Conservation (phyloP, 257 asterid genomes). For the Lycium barbarum region DNA sequence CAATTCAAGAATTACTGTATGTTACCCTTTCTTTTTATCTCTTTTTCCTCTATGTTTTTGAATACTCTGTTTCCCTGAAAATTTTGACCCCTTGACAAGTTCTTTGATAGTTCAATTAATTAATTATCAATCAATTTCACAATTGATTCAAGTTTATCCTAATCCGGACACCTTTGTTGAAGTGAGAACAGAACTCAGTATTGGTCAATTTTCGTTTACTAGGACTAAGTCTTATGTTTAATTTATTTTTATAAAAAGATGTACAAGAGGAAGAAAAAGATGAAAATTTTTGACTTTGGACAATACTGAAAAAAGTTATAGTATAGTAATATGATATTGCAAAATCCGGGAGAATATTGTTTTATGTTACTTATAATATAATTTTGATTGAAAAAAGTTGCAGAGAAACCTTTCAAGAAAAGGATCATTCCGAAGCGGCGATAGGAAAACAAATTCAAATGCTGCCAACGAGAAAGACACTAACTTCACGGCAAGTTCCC, state of each 20-base stretch:
- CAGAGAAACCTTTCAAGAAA: slow-evolving; percentile 85
- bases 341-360: background rate
- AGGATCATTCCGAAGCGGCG: slow-evolving; percentile 60
- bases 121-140: background rate
- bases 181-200: slow-evolving; percentile 1
- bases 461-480: slow-evolving; percentile 48
- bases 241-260: background rate
- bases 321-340: background rate
- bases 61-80: background rate
- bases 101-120: background rate
- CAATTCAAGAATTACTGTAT: slow-evolving; percentile 71
- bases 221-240: background rate
- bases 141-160: background rate
- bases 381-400: slow-evolving; percentile 45
- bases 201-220: background rate
- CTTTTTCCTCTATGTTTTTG: background rate
- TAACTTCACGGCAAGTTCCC: slow-evolving; percentile 48
- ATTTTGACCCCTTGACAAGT: background rate
- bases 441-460: slow-evolving; percentile 45
- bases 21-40: slow-evolving; percentile 23
- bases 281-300: background rate
- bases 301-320: background rate
- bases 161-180: background rate
- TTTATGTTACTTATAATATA: slow-evolving; percentile 30
- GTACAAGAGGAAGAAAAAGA: background rate